Base-by-base conservation (phyloP, 805 yeast genomes). In the Metschnikowia santaceciliae region DNA sequence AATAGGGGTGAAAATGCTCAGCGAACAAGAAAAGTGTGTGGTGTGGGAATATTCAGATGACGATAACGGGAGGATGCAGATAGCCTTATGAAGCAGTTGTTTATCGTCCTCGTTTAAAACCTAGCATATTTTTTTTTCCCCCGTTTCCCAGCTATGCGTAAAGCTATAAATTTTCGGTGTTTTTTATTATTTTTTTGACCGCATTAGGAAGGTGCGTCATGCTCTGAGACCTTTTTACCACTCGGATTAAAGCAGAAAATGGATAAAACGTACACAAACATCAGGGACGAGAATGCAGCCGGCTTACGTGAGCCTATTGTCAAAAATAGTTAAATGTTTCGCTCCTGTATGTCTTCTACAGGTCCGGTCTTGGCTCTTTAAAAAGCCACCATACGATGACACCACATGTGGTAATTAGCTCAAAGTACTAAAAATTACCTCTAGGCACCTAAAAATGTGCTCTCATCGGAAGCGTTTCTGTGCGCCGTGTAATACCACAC, bases 251-350 rank as follows among this genome's bases (percentile, higher is more conserved):
- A 34, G 23, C 51, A 41, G 49, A 53, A 52, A 49, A 17, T 30
- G 55, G 55, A 26, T 17, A 37, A 53, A 53, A 50, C 19, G 49
- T 50, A 53, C 38, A 53, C 55, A 53, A 45, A 46, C 41, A 42
- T 33, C 38, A 32, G 38, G 46, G 23, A 34, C 46, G 19, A 8
- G 32, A 42, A 42, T 44, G 40, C 47, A 22, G n/a, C 14, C 11
- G 15, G 32, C 32, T 14, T 22, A 15, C 38, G 32, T 39, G 17
- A 20, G 23, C 22, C 32, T 3, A 22, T 39, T 39, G 30, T 23
- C 10, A 22, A 8, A 22, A 7, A 40, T 26, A 30, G 42, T 22
- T 30, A 40, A 15, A 11, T 26, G 30, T 20, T 15, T 14, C 33
- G 13, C 34, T 40, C 34, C 43, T 40, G 34, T 22, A 30, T 20